phyloP scores from a whole-genome alignment of 345 rosid genomes.

The Euphorbia tirucalli region DNA sequence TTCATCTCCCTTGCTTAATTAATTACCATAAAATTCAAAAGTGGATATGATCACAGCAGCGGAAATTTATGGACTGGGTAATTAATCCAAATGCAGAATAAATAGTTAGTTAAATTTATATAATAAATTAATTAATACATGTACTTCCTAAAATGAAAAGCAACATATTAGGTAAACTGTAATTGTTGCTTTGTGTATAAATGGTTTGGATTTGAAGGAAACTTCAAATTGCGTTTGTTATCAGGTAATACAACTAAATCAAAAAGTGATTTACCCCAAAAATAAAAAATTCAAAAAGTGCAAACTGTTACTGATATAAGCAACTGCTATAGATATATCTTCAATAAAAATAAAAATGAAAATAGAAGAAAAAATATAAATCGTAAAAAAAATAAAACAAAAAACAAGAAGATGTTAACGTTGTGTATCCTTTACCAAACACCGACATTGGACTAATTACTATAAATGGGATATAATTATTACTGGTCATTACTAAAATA shows the following conservation, averaged over 20 bases:
- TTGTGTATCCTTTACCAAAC: background rate
- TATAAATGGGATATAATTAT: background rate
- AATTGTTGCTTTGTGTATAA: conserved; percentile 48
- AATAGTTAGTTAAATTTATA: background rate
- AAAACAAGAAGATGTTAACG: conserved; percentile 6
- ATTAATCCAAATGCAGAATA: conserved; percentile 17
- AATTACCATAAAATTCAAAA: conserved; percentile 14
- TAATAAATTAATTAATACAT: background rate
- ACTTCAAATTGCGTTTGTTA: conserved; percentile 27
- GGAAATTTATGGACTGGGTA: conserved; percentile 5
- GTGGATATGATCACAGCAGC: conserved; percentile 32
- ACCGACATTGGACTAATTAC: background rate
- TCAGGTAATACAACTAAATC: conserved; percentile 26
- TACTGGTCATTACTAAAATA: background rate
- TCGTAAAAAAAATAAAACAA: too few species aligned
- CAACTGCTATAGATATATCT: background rate
- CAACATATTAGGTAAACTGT: conserved; percentile 50
- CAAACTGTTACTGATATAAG: background rate
- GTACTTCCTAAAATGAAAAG: conserved; percentile 28
- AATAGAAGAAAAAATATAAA: background rate
- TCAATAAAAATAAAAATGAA: too few species aligned
- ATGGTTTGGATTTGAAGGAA: conserved; percentile 37
- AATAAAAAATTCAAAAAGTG: conserved; percentile 12
- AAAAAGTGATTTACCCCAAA: too few species aligned
- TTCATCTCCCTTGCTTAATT: background rate